A percentile compares a stretch with the other conserved stretches of the same genome.
Evolutionary conservation across 2,329 filamentous ascomycete species (phyloP).

Genomic region (Ascochyta rabiei): DNA sequence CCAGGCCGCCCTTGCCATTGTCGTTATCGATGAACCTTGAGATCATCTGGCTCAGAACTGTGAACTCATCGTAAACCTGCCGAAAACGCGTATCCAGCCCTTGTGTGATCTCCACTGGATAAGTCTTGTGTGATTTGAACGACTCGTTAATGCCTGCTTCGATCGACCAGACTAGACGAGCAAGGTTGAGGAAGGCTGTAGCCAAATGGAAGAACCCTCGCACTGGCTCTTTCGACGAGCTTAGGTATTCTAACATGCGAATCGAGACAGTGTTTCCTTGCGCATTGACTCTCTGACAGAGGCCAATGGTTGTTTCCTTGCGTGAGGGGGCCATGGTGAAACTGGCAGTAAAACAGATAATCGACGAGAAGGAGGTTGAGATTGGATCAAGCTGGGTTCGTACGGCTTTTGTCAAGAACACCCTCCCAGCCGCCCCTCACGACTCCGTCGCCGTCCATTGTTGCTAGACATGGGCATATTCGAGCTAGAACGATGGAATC

Average conservation of each 20-base stretch:
- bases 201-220: constrained; percentile 60
- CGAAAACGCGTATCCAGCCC: constrained; percentile 70
- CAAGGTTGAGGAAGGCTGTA: constrained; percentile 70
- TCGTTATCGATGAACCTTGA: constrained; percentile 65
- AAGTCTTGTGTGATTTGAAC: constrained; percentile 54
- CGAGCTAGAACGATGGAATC: not conserved
- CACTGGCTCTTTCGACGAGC: constrained; percentile 42
- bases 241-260: constrained; percentile 46
- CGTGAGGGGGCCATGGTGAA: constrained; percentile 35
- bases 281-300: constrained; percentile 64
- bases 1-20: constrained; percentile 63
- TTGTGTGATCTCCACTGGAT: constrained; percentile 64
- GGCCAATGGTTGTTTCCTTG: constrained; percentile 53
- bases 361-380: not conserved
- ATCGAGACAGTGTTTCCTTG: constrained; percentile 60
- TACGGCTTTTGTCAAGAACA: not conserved
- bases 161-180: constrained; percentile 69
- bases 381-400: not conserved
- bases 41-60: constrained; percentile 67
- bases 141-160: constrained; percentile 63
- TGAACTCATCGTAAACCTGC: constrained; percentile 66
- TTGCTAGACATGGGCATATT: not conserved
- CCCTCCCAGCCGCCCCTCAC: not conserved
- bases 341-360: not conserved
- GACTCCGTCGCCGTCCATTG: not conserved